Conservation (phyloP, 148 eudicot genomes). For the Salicornia ramosissima region DNA sequence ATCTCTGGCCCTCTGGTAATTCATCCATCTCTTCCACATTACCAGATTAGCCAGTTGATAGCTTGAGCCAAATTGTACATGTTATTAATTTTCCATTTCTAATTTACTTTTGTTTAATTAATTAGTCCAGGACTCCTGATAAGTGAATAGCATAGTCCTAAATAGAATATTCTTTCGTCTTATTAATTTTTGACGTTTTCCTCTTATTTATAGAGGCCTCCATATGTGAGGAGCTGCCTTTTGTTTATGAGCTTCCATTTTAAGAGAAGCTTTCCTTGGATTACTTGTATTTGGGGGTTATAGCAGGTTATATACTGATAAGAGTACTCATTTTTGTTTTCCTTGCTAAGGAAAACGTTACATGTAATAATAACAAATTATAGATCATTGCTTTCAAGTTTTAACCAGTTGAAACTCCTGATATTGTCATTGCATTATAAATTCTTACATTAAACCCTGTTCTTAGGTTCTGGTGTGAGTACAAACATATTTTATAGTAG, state of each 20-base stretch:
- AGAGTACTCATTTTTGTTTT: conserved; percentile 6
- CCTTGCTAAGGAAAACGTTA: conserved; percentile 8
- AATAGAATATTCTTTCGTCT: conserved; percentile 16
- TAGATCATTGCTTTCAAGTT: conserved; percentile 8
- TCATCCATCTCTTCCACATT: conserved; percentile 18
- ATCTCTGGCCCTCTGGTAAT: conserved; percentile 17
- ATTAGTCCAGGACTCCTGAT: conserved; percentile 16
- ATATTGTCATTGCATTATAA: background rate
- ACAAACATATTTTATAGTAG: no score
- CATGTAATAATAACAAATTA: conserved; percentile 13
- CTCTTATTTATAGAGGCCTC: conserved; percentile 35
- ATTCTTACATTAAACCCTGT: no score
- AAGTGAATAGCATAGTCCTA: conserved; percentile 27
- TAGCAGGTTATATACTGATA: conserved; percentile 19
- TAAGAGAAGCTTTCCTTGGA: conserved; percentile 19
- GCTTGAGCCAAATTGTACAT: conserved; percentile 53
- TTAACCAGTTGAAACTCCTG: background rate
- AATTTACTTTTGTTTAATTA: background rate
- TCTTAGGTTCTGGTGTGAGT: no score
- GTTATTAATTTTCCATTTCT: conserved; percentile 3
- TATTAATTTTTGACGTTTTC: background rate
- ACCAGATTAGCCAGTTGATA: conserved; percentile 25
- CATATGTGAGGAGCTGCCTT: conserved; percentile 42
- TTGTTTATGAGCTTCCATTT: conserved; percentile 30
- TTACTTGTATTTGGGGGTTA: conserved; percentile 13